Conservation (phyloP, 2,329 filamentous ascomycete species). For the Capronia epimyces region DNA sequence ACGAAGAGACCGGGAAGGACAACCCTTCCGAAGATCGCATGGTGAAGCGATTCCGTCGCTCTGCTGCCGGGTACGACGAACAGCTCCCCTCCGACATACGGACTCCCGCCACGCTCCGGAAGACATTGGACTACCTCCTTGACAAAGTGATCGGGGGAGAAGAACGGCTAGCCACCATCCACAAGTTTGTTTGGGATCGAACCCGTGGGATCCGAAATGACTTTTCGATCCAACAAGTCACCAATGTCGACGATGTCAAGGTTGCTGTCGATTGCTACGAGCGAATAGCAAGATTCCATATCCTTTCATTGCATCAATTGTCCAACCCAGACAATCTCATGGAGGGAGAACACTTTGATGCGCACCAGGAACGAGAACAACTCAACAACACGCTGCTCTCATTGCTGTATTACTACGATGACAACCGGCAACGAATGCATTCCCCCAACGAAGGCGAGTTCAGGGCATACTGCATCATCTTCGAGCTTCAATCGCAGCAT, state of each 20-base stretch:
- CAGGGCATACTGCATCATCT: conserved; percentile 56
- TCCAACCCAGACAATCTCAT: conserved; percentile 46
- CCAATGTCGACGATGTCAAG: conserved; percentile 50
- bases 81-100: conserved; percentile 60
- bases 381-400: conserved; percentile 59
- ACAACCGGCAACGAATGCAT: conserved; percentile 45
- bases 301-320: conserved; percentile 57
- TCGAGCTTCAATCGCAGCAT: conserved; percentile 48
- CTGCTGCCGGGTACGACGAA: conserved; percentile 58
- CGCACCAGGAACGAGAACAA: conserved; percentile 59
- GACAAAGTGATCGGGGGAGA: conserved; percentile 48
- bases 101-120: conserved; percentile 48
- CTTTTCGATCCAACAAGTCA: conserved; percentile 58
- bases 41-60: conserved; percentile 60
- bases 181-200: conserved; percentile 62
- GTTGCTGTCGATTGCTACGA: conserved; percentile 58
- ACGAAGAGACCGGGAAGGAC: conserved; percentile 23
- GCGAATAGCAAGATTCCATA: conserved; percentile 59
- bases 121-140: conserved; percentile 46
- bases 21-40: conserved; percentile 50
- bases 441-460: conserved; percentile 60
- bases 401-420: conserved; percentile 56
- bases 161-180: conserved; percentile 48
- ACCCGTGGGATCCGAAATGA: conserved; percentile 61
- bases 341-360: conserved; percentile 49